Evolutionary conservation across 805 yeast species (phyloP), one percentile per base, ranked within the genome.

Genomic region (Cyberlindnera mrakii): DNA sequence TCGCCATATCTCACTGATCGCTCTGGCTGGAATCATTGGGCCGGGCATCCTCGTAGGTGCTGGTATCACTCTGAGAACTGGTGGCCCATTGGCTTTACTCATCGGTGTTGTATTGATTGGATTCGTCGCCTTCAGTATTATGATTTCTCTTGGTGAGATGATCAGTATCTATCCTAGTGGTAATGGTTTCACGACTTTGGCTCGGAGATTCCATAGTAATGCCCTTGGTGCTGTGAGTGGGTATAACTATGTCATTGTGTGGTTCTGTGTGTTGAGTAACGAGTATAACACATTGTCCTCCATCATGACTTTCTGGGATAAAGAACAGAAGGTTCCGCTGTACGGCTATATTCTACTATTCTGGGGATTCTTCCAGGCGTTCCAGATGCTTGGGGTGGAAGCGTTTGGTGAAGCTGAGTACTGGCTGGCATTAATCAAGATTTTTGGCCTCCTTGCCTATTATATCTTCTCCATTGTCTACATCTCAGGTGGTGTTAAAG

Each of bases 31-130:
- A 32, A 71, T 78, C 35, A 75, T 78, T 47, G 84, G 84, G 0
- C 83, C 83, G 0, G 83, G 83, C 46, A 73, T 74, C 35, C 62
- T 76, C 33, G 68, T 78, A 7, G 77, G 79, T 41, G 72, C 80
- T 38, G 78, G 80, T 9, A 55, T 66, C 14, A 78, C 80, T 1
- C 58, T 78, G 16, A 54, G 66, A 13, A 61, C 67, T 30, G 77
- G 77, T 44, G 78, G 79, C 2, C 81, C 83, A 0, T 74, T 74
- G 33, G 74, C 77, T 46, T 53, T 78, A 40, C 39, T 63, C 8
- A 55, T 75, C 9, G 63, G 70, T 16, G 78, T 77, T 51, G 68
- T 72, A 1, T 54, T 77, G 31, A 74, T 78, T 44, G 82, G 81
- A 9, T 43, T 77, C 9, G 56, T 77, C 25, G 82, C 80, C 0